These are phyloP conservation scores for Tuber aestivum DNA, from an alignment of 495 filamentous ascomycete species.

Conservation along the genomic window DNA sequence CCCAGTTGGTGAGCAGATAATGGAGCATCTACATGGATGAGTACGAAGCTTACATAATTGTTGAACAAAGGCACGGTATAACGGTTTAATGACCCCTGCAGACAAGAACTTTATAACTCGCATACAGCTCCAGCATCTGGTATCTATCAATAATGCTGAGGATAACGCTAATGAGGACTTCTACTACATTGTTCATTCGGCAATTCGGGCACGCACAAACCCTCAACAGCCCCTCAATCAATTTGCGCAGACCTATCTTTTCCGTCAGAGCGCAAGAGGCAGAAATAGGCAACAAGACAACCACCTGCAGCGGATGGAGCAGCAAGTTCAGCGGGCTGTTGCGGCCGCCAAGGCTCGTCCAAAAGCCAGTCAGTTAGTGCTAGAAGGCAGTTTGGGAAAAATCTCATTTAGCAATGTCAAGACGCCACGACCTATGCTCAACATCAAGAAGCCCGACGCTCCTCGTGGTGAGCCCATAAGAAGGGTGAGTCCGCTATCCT, in stretches of 20 bases:
- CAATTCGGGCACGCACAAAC: conserved; percentile 82
- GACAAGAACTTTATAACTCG: conserved; percentile 99
- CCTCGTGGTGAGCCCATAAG: conserved; percentile 49
- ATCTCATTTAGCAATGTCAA: conserved; percentile 99
- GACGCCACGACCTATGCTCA: conserved; percentile 86
- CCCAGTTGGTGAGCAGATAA: conserved; percentile 52
- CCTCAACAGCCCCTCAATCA: conserved; percentile 87
- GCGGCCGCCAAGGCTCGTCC: conserved; percentile 94
- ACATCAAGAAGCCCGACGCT: conserved; percentile 84
- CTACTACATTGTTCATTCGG: conserved; percentile 94
- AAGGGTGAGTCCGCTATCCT: conserved; percentile 19
- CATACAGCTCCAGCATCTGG: conserved; percentile 93
- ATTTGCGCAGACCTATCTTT: conserved; percentile 96
- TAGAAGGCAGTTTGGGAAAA: conserved; percentile 96
- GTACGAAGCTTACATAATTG: conserved; percentile 9
- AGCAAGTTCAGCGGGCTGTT: conserved; percentile 93
- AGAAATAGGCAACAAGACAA: conserved; percentile 62
- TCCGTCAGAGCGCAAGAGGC: conserved; percentile 67
- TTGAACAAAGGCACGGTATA: conserved; percentile 62
- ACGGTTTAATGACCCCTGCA: conserved; percentile 96
- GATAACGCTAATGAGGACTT: conserved; percentile 87
- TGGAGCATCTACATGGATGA: neutral
- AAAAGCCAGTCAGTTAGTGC: conserved; percentile 96
- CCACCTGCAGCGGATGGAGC: conserved; percentile 98
- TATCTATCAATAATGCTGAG: conserved; percentile 47